Percentiles rank a stretch among this genome's conserved stretches.
These are phyloP conservation scores for Aspergillus homomorphus DNA, from an alignment of 495 filamentous ascomycete genomes.

Conservation along the genomic window DNA sequence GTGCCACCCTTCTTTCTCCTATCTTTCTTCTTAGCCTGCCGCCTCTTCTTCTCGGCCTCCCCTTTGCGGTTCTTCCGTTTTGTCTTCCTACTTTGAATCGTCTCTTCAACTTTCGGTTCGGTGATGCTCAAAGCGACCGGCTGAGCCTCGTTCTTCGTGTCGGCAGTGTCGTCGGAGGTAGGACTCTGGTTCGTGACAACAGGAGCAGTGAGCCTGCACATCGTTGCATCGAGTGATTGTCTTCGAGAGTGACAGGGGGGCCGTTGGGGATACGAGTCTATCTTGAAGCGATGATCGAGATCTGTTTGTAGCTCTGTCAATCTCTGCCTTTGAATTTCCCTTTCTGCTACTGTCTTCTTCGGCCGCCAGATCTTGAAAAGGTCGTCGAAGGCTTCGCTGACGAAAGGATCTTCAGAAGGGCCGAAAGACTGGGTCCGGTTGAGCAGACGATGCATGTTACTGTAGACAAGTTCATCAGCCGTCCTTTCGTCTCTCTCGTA, in stretches of 20 bases:
- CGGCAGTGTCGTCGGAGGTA: no score
- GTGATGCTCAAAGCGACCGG: no score
- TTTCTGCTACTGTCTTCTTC: neutral
- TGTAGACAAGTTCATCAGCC: no score
- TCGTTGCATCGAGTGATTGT: neutral
- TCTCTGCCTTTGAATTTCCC: neutral
- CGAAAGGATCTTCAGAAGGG: constrained; percentile 13
- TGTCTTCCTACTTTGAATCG: constrained; percentile 8
- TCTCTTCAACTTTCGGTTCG: no score
- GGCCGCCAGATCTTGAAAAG: constrained; percentile 13
- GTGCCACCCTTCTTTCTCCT: neutral
- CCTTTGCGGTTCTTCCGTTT: constrained; percentile 21
- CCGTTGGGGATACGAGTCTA: neutral
- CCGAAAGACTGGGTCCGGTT: constrained; percentile 14
- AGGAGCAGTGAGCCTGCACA: neutral
- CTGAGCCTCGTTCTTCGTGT: no score
- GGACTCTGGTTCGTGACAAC: no score
- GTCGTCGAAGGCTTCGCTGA: constrained; percentile 10
- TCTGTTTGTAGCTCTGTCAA: neutral
- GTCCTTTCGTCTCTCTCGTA: no score
- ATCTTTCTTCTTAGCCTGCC: neutral
- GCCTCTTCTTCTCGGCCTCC: constrained; percentile 5
- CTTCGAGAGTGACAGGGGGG: neutral
- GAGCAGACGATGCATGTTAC: neutral
- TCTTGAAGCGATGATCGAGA: neutral